Evolutionary conservation across 1,139 yeast genomes (phyloP).

Genomic region (Candida tetrigidarum): DNA sequence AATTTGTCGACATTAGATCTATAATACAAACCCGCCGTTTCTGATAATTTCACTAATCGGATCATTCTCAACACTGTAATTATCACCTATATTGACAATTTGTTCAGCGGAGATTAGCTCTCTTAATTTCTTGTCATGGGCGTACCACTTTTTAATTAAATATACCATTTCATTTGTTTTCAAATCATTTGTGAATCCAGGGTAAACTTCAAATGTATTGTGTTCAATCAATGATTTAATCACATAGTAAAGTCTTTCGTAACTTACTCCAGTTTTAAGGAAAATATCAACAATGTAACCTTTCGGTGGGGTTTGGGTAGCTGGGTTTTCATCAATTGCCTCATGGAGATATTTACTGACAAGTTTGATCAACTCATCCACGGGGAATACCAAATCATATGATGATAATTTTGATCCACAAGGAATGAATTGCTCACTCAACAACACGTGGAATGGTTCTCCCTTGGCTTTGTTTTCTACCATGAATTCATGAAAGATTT

Average conservation of each 20-base stretch:
- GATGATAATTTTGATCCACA: conserved; percentile 50
- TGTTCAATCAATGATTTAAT: conserved; percentile 72
- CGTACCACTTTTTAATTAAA: conserved; percentile 68
- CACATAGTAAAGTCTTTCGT: conserved; percentile 69
- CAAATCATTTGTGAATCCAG: conserved; percentile 48
- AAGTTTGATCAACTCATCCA: conserved; percentile 70
- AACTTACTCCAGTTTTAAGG: conserved; percentile 73
- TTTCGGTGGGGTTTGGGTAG: conserved; percentile 44
- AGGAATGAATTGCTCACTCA: conserved; percentile 41
- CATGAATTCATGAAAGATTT: conserved; percentile 39
- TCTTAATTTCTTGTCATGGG: conserved; percentile 62
- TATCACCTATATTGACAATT: conserved; percentile 35
- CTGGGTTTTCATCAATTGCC: conserved; percentile 41
- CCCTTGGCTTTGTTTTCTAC: conserved; percentile 32
- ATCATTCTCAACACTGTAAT: conserved; percentile 48
- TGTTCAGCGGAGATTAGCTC: conserved; percentile 49
- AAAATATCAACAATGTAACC: conserved; percentile 66
- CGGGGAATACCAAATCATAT: conserved; percentile 80
- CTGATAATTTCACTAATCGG: conserved; percentile 48
- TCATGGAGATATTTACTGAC: conserved; percentile 46
- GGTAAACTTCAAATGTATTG: conserved; percentile 51
- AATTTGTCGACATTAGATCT: too few species aligned
- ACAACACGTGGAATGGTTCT: conserved; percentile 43
- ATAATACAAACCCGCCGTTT: conserved; percentile 12
- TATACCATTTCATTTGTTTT: conserved; percentile 58